Percentiles rank a stretch among this genome's conserved stretches.
These are phyloP conservation scores for Alternaria angustiovoidea DNA, from an alignment of 2,329 filamentous ascomycete species.

Conservation along the genomic window DNA sequence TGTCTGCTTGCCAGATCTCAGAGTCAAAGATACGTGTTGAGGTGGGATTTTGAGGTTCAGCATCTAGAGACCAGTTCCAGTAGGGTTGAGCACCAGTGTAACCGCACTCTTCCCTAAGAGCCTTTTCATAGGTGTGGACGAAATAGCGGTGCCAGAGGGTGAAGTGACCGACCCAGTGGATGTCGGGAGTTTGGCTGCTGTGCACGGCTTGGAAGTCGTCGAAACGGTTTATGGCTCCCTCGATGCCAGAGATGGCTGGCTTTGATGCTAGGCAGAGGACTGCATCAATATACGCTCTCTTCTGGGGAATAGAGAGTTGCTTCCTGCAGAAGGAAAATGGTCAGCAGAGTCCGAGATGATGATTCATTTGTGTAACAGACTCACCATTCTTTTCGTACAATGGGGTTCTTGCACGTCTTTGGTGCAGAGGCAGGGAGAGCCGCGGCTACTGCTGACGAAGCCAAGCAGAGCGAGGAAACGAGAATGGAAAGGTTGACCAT, in stretches of 20 bases:
- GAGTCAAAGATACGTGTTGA: not conserved
- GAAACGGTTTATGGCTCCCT: slow-evolving; percentile 28
- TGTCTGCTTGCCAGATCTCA: not conserved
- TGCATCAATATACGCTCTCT: slow-evolving; percentile 33
- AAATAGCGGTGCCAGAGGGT: slow-evolving; percentile 37
- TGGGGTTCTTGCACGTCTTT: too few relatives aligned
- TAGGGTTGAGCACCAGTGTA: slow-evolving; percentile 47
- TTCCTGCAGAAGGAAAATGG: slow-evolving; percentile 17
- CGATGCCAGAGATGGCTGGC: slow-evolving; percentile 25
- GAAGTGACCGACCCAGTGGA: slow-evolving; percentile 39
- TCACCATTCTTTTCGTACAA: too few relatives aligned
- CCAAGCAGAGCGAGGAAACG: too few relatives aligned
- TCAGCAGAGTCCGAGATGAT: too few relatives aligned
- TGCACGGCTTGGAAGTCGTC: slow-evolving; percentile 38
- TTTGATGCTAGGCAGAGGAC: slow-evolving; percentile 33
- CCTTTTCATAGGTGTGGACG: slow-evolving; percentile 31
- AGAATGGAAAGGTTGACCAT: too few relatives aligned
- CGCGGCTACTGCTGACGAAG: too few relatives aligned
- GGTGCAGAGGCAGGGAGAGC: too few relatives aligned
- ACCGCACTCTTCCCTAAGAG: slow-evolving; percentile 33
- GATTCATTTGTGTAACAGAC: too few relatives aligned
- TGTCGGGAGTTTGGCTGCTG: slow-evolving; percentile 26
- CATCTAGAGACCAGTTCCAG: slow-evolving; percentile 41
- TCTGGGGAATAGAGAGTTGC: slow-evolving; percentile 25
- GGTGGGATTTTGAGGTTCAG: slow-evolving; percentile 18